Conservation (phyloP, 2,329 filamentous ascomycete genomes). For the Triangularia verruculosa region DNA sequence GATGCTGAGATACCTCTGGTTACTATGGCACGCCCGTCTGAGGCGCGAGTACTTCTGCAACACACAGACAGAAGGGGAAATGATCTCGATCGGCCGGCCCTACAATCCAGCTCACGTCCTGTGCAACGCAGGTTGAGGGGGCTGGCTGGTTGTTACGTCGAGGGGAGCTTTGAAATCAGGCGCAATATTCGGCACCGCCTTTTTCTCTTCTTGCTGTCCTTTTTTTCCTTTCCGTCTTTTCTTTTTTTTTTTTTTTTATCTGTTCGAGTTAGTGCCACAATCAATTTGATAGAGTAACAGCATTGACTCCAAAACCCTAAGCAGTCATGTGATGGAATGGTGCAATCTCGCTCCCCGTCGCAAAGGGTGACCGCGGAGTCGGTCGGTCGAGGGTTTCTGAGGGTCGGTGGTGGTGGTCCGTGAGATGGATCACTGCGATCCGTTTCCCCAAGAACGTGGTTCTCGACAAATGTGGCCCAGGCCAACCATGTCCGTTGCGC, state of each 20-base stretch:
- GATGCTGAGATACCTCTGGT: background rate
- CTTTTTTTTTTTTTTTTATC: background rate
- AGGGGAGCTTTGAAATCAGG: constrained; percentile 9
- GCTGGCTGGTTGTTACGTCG: background rate
- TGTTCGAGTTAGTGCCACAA: background rate
- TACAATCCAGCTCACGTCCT: background rate
- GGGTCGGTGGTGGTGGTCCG: background rate
- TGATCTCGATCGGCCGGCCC: background rate
- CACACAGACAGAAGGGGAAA: background rate
- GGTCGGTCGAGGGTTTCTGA: background rate
- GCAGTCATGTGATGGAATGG: constrained; percentile 22
- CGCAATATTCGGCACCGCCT: constrained; percentile 8
- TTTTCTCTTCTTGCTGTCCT: background rate
- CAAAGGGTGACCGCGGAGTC: background rate
- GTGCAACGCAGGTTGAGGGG: background rate
- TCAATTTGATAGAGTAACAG: background rate
- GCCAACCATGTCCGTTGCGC: constrained; percentile 17
- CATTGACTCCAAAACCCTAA: background rate
- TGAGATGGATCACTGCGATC: background rate
- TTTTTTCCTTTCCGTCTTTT: too few relatives aligned
- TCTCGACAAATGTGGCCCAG: constrained; percentile 15
- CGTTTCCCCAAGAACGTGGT: background rate
- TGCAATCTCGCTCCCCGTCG: constrained; percentile 21
- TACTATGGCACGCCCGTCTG: background rate
- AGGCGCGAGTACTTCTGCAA: background rate